Evolutionary conservation across 73 alveolate genomes (phyloP).

Genomic region (Urostyla sp.): DNA sequence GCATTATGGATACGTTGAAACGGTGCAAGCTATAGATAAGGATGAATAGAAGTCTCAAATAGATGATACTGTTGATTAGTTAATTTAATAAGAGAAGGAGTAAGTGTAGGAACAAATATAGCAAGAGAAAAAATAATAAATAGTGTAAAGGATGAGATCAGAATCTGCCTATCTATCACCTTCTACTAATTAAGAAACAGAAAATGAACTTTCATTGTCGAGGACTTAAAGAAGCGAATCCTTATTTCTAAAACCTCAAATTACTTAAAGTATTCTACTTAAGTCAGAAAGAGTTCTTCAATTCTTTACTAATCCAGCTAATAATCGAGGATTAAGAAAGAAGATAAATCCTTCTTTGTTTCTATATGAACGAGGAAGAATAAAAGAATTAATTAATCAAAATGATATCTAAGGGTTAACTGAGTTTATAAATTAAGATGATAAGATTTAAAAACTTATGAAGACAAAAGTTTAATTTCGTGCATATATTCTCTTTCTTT

Average conservation of each 20-base stretch:
- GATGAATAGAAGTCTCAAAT: not conserved
- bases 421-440: not conserved
- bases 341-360: too few relatives aligned
- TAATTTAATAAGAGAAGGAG: not conserved
- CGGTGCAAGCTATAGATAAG: conserved; percentile 22
- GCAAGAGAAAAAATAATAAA: not conserved
- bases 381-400: too few relatives aligned
- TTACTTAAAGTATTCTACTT: too few relatives aligned
- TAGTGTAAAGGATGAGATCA: not conserved
- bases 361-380: too few relatives aligned
- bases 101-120: too few relatives aligned
- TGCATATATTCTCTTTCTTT: conserved; percentile 7
- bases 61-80: not conserved
- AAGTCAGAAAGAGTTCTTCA: too few relatives aligned
- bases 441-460: not conserved
- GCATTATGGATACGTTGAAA: conserved; percentile 51
- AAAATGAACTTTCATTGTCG: not conserved
- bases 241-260: too few relatives aligned
- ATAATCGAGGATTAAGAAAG: too few relatives aligned
- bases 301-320: too few relatives aligned
- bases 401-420: too few relatives aligned
- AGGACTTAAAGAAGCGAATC: too few relatives aligned
- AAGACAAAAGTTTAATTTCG: not conserved
- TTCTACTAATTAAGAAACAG: not conserved
- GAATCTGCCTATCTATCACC: conserved; percentile 8